phyloP scores from a whole-genome alignment of 495 filamentous ascomycete species.

The Podospora conica region DNA sequence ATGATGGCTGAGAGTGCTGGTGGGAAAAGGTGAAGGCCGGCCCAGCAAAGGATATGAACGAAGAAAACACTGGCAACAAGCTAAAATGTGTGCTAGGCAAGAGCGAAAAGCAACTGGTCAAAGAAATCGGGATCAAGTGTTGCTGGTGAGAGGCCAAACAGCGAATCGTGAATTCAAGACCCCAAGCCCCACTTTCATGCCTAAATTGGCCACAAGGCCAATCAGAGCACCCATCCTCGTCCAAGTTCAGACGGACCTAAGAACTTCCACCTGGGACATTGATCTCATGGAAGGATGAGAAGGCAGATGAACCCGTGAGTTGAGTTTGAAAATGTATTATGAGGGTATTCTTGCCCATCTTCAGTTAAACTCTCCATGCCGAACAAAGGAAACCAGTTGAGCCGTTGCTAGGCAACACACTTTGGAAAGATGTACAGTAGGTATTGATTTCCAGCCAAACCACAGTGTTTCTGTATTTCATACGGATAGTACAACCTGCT shows the following conservation, averaged over 20 bases:
- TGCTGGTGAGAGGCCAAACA: too few relatives aligned
- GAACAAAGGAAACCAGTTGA: not conserved
- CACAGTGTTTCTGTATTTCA: not conserved
- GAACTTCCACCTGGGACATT: not conserved
- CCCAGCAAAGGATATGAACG: not conserved
- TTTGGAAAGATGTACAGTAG: too few relatives aligned
- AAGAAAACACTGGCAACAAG: not conserved
- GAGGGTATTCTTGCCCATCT: not conserved
- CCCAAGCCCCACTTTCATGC: not conserved
- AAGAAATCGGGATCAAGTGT: not conserved
- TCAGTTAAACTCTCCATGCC: not conserved
- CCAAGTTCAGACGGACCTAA: not conserved
- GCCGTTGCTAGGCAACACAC: not conserved
- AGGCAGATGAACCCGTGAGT: not conserved
- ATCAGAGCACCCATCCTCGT: not conserved
- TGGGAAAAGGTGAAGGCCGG: not conserved
- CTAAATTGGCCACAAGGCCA: not conserved
- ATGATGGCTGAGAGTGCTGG: not conserved
- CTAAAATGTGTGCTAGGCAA: not conserved
- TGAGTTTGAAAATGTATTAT: not conserved
- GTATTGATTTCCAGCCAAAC: not conserved
- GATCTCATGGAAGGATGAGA: not conserved
- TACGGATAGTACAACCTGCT: too few relatives aligned
- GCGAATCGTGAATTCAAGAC: not conserved
- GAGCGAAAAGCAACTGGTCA: not conserved